phyloP scores from a whole-genome alignment of 768 basidiomycete genomes.

The Serendipita indica region DNA sequence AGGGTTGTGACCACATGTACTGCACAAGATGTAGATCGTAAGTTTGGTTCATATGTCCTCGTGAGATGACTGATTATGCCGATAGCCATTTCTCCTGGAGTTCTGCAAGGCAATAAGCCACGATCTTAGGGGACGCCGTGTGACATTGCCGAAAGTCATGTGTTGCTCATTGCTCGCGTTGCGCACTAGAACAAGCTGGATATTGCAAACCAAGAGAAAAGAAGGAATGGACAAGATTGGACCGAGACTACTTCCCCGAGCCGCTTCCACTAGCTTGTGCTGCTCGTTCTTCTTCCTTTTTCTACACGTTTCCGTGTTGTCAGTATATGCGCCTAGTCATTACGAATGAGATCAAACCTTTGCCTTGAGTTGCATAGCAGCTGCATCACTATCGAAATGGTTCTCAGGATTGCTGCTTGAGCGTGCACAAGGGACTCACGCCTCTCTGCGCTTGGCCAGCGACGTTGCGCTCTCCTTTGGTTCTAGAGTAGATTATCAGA shows the following conservation, averaged over 20 bases:
- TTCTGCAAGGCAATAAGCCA: not conserved
- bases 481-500: conserved; percentile 13
- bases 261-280: not conserved
- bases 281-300: conserved; percentile 3
- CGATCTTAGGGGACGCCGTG: too few species aligned
- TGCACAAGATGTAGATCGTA: not conserved
- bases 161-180: too few species aligned
- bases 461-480: conserved; percentile 57
- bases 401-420: conserved; percentile 16
- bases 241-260: too few species aligned
- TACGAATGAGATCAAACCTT: conserved; percentile 35
- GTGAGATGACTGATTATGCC: not conserved
- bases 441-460: conserved; percentile 59
- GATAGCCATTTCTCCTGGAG: not conserved
- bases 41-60: not conserved
- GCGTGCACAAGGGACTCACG: conserved; percentile 32
- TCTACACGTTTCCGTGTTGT: not conserved
- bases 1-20: conserved; percentile 7
- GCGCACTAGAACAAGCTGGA: too few species aligned
- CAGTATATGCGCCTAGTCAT: not conserved
- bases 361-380: conserved; percentile 60
- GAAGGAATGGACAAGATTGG: too few species aligned
- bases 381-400: conserved; percentile 46
- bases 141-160: too few species aligned
- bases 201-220: too few species aligned